phyloP scores from a whole-genome alignment of 805 yeast species.

The Sungouiozyma intestinalis region DNA sequence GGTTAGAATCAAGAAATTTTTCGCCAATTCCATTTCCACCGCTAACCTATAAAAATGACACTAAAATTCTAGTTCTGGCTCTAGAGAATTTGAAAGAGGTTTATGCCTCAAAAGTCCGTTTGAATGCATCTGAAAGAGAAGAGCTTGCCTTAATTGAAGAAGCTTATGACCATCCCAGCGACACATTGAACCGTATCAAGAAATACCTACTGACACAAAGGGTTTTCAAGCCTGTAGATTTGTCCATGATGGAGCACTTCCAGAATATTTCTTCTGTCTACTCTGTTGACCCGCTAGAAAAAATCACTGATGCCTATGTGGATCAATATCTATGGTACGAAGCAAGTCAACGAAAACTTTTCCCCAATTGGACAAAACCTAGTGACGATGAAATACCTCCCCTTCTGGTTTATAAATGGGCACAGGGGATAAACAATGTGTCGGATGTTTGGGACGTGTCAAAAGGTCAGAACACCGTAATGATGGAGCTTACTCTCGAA shows the following conservation, averaged over 20 bases:
- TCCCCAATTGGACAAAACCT: constrained; percentile 96
- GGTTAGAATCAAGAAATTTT: constrained; percentile 80
- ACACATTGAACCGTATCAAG: constrained; percentile 75
- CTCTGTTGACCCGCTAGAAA: constrained; percentile 82
- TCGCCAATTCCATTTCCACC: constrained; percentile 93
- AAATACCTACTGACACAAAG: constrained; percentile 76
- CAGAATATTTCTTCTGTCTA: constrained; percentile 79
- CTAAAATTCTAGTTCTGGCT: constrained; percentile 80
- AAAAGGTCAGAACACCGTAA: constrained; percentile 68
- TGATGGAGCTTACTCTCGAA: constrained; percentile 66
- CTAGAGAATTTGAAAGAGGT: constrained; percentile 78
- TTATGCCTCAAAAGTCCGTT: constrained; percentile 61
- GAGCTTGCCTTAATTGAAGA: constrained; percentile 89
- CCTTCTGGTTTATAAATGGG: constrained; percentile 83
- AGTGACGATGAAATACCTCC: constrained; percentile 92
- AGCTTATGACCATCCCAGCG: constrained; percentile 96
- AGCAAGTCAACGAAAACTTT: constrained; percentile 73
- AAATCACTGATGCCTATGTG: constrained; percentile 89
- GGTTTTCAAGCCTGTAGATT: constrained; percentile 77
- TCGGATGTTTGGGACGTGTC: constrained; percentile 68
- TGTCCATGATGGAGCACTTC: constrained; percentile 88
- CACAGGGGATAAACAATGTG: constrained; percentile 78
- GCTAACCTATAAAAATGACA: constrained; percentile 81
- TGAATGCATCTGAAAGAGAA: constrained; percentile 82
- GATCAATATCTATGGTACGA: constrained; percentile 97